Conservation (phyloP, 2,329 filamentous ascomycete species). For the Aureobasidium mangrovei region DNA sequence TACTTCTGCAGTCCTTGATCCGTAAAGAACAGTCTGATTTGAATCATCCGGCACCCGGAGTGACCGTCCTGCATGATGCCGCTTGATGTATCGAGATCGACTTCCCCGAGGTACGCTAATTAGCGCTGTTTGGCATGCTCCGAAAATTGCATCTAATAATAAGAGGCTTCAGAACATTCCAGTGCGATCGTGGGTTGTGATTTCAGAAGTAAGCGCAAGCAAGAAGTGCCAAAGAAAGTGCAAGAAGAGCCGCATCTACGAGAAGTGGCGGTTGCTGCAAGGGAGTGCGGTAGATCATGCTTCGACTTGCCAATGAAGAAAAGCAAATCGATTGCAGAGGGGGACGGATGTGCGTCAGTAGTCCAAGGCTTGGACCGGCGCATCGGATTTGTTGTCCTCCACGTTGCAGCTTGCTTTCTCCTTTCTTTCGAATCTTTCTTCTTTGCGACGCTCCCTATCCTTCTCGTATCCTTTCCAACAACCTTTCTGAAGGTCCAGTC, state of each 20-base stretch:
- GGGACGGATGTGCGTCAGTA: neutral
- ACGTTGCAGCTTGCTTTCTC: conserved; percentile 3
- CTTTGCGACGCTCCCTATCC: neutral
- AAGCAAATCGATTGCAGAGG: neutral
- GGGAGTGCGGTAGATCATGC: neutral
- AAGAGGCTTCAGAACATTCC: neutral
- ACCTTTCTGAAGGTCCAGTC: neutral
- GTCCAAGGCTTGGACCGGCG: neutral
- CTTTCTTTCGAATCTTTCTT: neutral
- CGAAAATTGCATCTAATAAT: neutral
- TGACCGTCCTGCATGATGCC: conserved; percentile 8
- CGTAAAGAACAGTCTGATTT: neutral
- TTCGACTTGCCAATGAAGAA: neutral
- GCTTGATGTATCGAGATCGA: conserved; percentile 7
- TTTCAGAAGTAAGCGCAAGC: neutral
- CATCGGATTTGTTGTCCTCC: neutral
- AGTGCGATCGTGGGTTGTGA: neutral
- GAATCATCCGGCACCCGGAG: neutral
- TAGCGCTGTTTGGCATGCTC: conserved; percentile 10
- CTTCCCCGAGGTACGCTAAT: conserved; percentile 6
- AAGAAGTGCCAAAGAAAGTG: neutral
- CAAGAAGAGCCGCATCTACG: neutral
- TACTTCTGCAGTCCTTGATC: neutral
- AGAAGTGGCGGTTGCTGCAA: neutral
- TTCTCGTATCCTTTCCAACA: neutral